These are phyloP conservation scores for Uronychia setigera DNA, from an alignment of 73 alveolate genomes.

Conservation along the genomic window DNA sequence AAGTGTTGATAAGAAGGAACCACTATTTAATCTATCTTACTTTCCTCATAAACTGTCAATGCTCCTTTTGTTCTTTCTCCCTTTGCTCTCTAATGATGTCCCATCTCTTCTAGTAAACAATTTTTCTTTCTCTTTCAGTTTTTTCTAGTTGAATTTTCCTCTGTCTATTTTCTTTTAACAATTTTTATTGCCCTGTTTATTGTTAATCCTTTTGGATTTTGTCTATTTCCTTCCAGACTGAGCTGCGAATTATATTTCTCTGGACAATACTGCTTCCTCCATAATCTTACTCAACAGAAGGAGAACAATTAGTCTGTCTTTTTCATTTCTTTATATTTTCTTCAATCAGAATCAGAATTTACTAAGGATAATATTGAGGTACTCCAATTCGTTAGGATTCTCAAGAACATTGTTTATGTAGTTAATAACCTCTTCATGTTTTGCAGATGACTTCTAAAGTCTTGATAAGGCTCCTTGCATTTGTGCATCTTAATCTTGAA, in stretches of 20 bases:
- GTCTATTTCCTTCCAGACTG: not conserved
- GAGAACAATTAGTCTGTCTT: too few species aligned
- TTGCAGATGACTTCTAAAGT: too few species aligned
- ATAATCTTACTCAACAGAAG: too few species aligned
- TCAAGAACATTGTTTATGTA: too few species aligned
- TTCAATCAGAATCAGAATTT: too few species aligned
- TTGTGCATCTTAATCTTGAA: too few species aligned
- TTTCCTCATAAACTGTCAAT: not conserved
- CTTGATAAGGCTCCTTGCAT: too few species aligned
- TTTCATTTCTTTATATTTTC: too few species aligned
- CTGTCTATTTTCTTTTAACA: not conserved
- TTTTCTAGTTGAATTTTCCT: not conserved
- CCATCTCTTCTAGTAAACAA: not conserved
- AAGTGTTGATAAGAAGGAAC: not conserved
- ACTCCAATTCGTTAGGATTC: too few species aligned
- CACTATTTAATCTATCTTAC: not conserved
- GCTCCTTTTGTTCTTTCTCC: not conserved
- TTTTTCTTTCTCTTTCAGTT: not conserved
- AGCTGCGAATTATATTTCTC: not conserved
- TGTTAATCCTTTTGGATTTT: not conserved
- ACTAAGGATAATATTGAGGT: too few species aligned
- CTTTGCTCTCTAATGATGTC: not conserved
- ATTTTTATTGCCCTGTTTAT: not conserved
- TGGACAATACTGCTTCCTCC: not conserved
- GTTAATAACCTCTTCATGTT: too few species aligned